A percentile compares a stretch with the other conserved stretches of the same genome.
These are phyloP conservation scores for Gloeopeniophorella convolvens DNA, from an alignment of 768 basidiomycete species.

Conservation along the genomic window DNA sequence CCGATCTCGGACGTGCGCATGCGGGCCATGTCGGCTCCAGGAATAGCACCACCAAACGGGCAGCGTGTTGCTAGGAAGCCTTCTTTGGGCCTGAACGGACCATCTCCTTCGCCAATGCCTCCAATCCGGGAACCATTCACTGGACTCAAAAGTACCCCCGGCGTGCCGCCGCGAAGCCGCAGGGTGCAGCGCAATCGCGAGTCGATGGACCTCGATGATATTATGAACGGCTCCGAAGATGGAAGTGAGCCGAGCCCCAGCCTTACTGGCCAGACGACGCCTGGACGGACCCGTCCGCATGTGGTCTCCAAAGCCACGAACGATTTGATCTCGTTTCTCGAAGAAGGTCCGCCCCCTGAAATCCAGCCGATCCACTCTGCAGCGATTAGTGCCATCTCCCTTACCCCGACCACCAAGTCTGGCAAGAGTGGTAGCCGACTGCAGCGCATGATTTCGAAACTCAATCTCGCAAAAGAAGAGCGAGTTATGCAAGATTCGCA, in stretches of 20 bases:
- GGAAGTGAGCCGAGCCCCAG: constrained; percentile 34
- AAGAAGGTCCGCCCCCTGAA: constrained; percentile 48
- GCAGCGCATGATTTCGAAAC: constrained; percentile 77
- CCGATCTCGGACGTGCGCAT: constrained; percentile 11
- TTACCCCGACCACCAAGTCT: constrained; percentile 21
- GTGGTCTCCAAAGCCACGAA: constrained; percentile 39
- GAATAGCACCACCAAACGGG: constrained; percentile 9
- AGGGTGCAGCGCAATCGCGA: constrained; percentile 52
- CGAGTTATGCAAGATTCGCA: constrained; percentile 27
- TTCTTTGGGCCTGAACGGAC: constrained; percentile 3
- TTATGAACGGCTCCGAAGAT: constrained; percentile 65
- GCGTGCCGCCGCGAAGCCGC: constrained; percentile 44
- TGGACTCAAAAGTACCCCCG: constrained; percentile 7
- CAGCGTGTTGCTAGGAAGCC: constrained; percentile 4
- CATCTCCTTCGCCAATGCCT: constrained; percentile 3
- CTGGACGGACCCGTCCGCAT: constrained; percentile 9
- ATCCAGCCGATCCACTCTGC: constrained; percentile 17
- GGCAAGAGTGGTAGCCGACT: constrained; percentile 48
- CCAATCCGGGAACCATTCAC: constrained; percentile 5
- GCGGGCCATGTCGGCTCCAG: constrained; percentile 24
- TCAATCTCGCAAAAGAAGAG: constrained; percentile 40
- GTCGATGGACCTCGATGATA: constrained; percentile 67
- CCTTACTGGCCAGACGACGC: constrained; percentile 4
- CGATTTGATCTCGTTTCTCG: constrained; percentile 52
- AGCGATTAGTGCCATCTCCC: constrained; percentile 12